Evolutionary conservation across 768 basidiomycete species (phyloP).

Genomic region (Suillus discolor): DNA sequence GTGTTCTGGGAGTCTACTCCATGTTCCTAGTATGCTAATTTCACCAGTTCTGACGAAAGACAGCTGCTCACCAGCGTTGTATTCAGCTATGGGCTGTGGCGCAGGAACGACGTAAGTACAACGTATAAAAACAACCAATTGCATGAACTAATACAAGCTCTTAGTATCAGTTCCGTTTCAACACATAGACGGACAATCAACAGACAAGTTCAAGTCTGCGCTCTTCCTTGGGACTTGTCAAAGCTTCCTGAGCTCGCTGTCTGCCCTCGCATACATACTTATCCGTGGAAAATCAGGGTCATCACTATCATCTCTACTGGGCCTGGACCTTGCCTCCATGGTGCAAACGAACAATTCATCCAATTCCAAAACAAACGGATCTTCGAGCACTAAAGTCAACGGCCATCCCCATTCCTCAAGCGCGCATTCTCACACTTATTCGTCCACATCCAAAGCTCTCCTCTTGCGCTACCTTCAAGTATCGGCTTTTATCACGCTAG

Average conservation of each 20-base stretch:
- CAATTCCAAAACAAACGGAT: conserved; percentile 29
- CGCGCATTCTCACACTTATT: conserved; percentile 29
- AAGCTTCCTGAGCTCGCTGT: conserved; percentile 74
- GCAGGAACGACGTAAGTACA: conserved; percentile 82
- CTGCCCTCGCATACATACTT: conserved; percentile 76
- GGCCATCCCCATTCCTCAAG: conserved; percentile 27
- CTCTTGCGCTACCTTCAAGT: conserved; percentile 81
- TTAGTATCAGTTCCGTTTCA: conserved; percentile 85
- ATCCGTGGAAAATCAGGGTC: conserved; percentile 57
- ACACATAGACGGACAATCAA: conserved; percentile 59
- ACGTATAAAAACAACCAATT: neutral
- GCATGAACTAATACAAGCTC: conserved; percentile 2
- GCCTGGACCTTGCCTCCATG: conserved; percentile 46
- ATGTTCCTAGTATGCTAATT: conserved; percentile 77
- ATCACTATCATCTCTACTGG: conserved; percentile 59
- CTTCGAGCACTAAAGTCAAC: conserved; percentile 39
- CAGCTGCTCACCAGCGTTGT: conserved; percentile 2
- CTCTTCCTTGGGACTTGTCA: conserved; percentile 87
- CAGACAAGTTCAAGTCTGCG: conserved; percentile 82
- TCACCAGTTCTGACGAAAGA: conserved; percentile 6
- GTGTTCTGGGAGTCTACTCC: conserved; percentile 86
- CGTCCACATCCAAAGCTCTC: conserved; percentile 44
- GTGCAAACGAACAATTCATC: conserved; percentile 23
- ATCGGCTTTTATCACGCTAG: conserved; percentile 83
- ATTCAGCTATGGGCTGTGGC: conserved; percentile 85